phyloP scores from a whole-genome alignment of 345 rosid genomes.

The Mallotus nudiflorus region DNA sequence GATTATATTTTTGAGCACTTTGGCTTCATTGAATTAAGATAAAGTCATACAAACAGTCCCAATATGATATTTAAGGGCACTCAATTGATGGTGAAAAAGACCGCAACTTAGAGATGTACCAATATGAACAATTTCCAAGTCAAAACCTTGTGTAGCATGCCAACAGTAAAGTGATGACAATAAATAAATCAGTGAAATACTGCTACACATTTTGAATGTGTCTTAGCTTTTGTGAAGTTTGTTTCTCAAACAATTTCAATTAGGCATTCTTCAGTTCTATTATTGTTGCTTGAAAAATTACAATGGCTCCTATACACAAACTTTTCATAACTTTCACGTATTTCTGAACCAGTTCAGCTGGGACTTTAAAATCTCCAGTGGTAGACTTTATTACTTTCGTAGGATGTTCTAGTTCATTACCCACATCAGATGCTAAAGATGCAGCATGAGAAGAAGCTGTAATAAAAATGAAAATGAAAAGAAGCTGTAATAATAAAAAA shows the following conservation, averaged over 20 bases:
- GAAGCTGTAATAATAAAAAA: too few relatives aligned
- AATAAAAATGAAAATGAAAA: too few relatives aligned
- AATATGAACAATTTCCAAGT: neutral
- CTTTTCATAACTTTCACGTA: constrained; percentile 61
- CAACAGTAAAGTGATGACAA: neutral
- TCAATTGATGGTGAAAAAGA: neutral
- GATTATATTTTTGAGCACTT: neutral
- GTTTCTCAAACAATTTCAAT: constrained; percentile 43
- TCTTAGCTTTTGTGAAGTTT: constrained; percentile 72
- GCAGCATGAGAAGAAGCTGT: too few relatives aligned
- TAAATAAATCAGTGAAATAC: neutral
- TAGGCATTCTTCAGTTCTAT: neutral
- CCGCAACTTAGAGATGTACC: neutral
- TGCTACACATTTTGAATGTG: neutral
- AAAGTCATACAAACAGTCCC: neutral
- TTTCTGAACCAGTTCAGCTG: constrained; percentile 79
- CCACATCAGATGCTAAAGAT: constrained; percentile 41
- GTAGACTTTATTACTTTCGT: constrained; percentile 38
- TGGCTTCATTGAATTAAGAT: neutral
- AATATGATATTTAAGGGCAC: neutral
- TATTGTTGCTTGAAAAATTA: neutral
- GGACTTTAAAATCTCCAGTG: constrained; percentile 72
- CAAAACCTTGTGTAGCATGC: neutral
- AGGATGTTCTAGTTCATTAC: constrained; percentile 45
- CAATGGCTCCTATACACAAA: neutral